Base-by-base conservation (phyloP, 2,329 filamentous ascomycete species). In the Exophiala aquamarina region DNA sequence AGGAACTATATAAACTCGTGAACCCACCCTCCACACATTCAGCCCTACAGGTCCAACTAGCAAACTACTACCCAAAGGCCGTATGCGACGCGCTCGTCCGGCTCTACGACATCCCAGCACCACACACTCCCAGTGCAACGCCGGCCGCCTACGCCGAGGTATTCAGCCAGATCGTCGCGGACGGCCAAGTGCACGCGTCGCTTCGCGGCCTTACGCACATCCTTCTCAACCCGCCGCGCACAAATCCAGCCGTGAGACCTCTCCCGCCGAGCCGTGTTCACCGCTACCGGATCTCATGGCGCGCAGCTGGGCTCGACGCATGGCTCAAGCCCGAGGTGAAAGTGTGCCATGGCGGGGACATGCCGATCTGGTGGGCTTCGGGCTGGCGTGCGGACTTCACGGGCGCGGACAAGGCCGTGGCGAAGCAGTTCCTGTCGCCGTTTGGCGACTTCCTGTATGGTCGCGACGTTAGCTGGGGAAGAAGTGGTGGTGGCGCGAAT, bases 11-110 rank as follows among this genome's bases (percentile, higher is more conserved):
- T 47, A 55, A 65, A 66, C 0, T 65, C 61, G 13, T 73, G 67
- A 48, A 73, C 68, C 36, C 61, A 60, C 10, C 70, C 63, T 3
- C 59, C 57, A 63, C 61, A 10, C 6, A 68, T 1, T 62, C 66
- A 1, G 67, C 66, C 0, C 57, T 74, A 3, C 54, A 59, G 3
- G 47, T 66, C 2, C 70, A 74, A 44, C 50, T 72, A 1, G 61
- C 61, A 2, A 75, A 74, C 40, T 74, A 74, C 50, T 74, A 75
- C 47, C 64, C 69, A 0, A 65, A 67, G 2, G 61, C 60, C 8
- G 68, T 69, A 0, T 68, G 67, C 0, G 60, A 68, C 10, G 58
- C 66, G 3, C 56, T 68, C 1, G 41, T 74, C 7, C 50, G 63
- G 13, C 58, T 65, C 31, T 73, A 73, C 41, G 34, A 55, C 1